Conservation (phyloP, 768 basidiomycete genomes). For the Lactarius akahatsu region DNA sequence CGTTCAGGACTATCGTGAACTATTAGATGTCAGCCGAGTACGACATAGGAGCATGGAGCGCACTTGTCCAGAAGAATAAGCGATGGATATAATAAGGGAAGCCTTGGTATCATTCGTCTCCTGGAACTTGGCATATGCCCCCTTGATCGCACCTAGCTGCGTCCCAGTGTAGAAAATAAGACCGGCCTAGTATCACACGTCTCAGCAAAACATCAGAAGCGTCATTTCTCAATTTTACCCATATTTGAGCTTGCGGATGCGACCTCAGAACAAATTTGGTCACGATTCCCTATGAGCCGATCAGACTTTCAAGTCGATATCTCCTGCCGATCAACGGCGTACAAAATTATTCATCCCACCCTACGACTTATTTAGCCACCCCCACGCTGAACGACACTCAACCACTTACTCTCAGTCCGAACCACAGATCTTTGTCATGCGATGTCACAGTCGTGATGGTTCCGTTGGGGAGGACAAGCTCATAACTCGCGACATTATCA, state of each 20-base stretch:
- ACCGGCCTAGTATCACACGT: slow-evolving; percentile 3
- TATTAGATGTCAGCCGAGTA: background rate
- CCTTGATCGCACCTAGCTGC: slow-evolving; percentile 1
- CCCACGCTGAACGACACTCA: too few relatives aligned
- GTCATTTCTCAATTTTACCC: background rate
- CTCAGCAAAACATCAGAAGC: background rate
- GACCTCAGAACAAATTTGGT: slow-evolving; percentile 10
- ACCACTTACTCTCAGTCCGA: slow-evolving; percentile 9
- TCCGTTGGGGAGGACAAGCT: slow-evolving; percentile 37
- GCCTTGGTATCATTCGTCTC: slow-evolving; percentile 2
- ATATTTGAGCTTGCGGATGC: slow-evolving; percentile 9
- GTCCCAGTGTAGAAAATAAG: background rate
- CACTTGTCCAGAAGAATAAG: background rate
- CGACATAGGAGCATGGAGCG: background rate
- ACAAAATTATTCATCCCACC: slow-evolving; percentile 19
- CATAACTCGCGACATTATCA: slow-evolving; percentile 35
- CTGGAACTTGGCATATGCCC: slow-evolving; percentile 1
- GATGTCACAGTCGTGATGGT: slow-evolving; percentile 9
- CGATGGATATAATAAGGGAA: background rate
- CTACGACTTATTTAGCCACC: background rate
- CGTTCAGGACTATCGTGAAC: background rate
- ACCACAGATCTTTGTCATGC: slow-evolving; percentile 7
- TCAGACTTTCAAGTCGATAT: background rate
- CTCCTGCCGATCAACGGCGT: background rate
- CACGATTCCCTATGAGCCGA: slow-evolving; percentile 11